Conservation (phyloP, 148 eudicot species). For the Tetragonia tetragonoides region DNA sequence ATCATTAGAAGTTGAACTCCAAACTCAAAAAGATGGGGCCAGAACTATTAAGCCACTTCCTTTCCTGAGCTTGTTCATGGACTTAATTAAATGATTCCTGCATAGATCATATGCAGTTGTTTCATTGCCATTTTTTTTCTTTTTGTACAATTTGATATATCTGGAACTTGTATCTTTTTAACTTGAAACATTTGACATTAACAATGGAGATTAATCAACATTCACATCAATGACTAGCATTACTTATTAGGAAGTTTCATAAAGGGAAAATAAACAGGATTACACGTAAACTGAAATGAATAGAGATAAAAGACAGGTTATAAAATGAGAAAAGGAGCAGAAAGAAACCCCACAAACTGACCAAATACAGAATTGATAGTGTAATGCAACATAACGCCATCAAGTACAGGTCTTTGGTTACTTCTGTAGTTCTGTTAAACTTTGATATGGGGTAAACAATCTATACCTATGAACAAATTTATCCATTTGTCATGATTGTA, state of each 20-base stretch:
- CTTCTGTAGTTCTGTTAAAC: too few relatives aligned
- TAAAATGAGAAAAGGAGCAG: too few relatives aligned
- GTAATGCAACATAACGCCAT: too few relatives aligned
- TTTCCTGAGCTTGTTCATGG: not conserved
- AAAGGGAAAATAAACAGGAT: not conserved
- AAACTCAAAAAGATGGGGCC: not conserved
- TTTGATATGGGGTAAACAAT: too few relatives aligned
- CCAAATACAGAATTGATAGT: too few relatives aligned
- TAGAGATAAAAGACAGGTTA: too few relatives aligned
- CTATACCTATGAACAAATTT: too few relatives aligned
- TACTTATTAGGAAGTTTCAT: not conserved
- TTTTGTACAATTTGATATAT: not conserved
- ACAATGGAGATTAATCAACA: not conserved
- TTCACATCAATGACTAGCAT: not conserved
- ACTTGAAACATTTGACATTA: not conserved
- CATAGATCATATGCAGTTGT: not conserved
- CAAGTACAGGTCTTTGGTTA: too few relatives aligned
- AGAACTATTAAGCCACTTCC: not conserved
- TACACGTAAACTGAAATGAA: not conserved
- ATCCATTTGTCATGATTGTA: too few relatives aligned
- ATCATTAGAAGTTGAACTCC: constrained; percentile 5
- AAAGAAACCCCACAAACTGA: too few relatives aligned
- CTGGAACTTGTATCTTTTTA: not conserved
- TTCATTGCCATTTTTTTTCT: not conserved
- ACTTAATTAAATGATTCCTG: too few relatives aligned